These are phyloP conservation scores for Lichtheimia ornata DNA, from an alignment of 371 early-diverging fungal genomes.

Conservation along the genomic window DNA sequence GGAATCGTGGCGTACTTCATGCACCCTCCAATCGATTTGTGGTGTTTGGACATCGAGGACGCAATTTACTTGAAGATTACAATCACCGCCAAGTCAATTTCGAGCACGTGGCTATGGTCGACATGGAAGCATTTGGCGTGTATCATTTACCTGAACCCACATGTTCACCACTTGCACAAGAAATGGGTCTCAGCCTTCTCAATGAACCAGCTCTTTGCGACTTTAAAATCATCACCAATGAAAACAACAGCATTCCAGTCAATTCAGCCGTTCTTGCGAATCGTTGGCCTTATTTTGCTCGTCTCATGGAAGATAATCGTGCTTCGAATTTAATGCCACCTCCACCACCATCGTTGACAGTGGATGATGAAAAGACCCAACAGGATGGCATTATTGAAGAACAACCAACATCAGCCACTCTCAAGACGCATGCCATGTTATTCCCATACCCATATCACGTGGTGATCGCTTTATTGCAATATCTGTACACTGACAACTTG, in stretches of 20 bases:
- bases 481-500: slow-evolving; percentile 63
- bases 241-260: slow-evolving; percentile 58
- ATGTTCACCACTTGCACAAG: slow-evolving; percentile 50
- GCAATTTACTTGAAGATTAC: slow-evolving; percentile 75
- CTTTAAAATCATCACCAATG: slow-evolving; percentile 57
- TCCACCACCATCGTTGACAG: neutral
- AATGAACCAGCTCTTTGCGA: slow-evolving; percentile 63
- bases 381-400: neutral
- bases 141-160: slow-evolving; percentile 47
- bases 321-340: slow-evolving; percentile 38
- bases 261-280: slow-evolving; percentile 69
- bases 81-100: slow-evolving; percentile 74
- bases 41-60: slow-evolving; percentile 73
- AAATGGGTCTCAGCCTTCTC: slow-evolving; percentile 63
- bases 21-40: slow-evolving; percentile 64
- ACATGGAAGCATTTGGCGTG: slow-evolving; percentile 70
- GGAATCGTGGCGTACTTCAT: slow-evolving; percentile 75
- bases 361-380: neutral
- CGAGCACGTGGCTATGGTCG: slow-evolving; percentile 64
- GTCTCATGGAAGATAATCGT: slow-evolving; percentile 48
- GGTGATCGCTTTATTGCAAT: slow-evolving; percentile 59
- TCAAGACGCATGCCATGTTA: slow-evolving; percentile 23
- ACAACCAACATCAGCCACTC: neutral
- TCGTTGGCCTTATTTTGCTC: slow-evolving; percentile 69
- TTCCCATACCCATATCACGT: slow-evolving; percentile 60